These are phyloP conservation scores for Trichoderma sp. DNA, from an alignment of 2,329 filamentous ascomycete species.

Conservation along the genomic window DNA sequence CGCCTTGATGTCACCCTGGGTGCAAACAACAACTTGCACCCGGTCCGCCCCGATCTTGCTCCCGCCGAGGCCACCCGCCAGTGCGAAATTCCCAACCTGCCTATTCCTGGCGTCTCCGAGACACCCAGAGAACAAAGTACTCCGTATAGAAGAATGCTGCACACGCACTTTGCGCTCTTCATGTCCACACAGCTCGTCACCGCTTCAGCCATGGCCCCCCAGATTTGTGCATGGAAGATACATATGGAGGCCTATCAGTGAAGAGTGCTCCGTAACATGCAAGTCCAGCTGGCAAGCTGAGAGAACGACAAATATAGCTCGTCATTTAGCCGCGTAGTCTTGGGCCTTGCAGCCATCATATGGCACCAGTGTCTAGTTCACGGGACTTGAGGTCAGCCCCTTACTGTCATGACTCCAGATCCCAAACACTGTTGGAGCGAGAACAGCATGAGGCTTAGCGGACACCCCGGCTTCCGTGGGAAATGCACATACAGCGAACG, in stretches of 20 bases:
- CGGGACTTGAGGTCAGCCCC: neutral
- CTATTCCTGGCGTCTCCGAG: constrained; percentile 20
- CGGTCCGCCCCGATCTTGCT: constrained; percentile 38
- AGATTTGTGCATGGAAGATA: neutral
- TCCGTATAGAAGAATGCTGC: neutral
- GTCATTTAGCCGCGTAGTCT: neutral
- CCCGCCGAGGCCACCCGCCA: constrained; percentile 28
- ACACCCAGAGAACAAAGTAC: neutral
- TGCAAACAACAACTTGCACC: constrained; percentile 1
- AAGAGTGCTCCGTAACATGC: neutral
- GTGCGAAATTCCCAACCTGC: constrained; percentile 10
- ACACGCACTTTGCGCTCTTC: neutral
- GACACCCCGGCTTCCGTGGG: neutral
- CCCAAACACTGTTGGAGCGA: neutral
- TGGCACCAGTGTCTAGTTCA: neutral
- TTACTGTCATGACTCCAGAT: neutral
- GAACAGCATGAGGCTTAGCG: neutral
- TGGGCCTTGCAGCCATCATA: constrained; percentile 11
- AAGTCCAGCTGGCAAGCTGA: constrained; percentile 14
- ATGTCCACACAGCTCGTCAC: neutral
- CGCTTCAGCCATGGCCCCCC: neutral
- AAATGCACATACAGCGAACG: neutral
- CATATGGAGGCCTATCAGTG: neutral
- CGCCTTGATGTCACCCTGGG: neutral
- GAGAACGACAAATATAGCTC: constrained; percentile 1